Percentiles rank a stretch among this genome's conserved stretches.
Conservation (phyloP, 345 rosid species). For the Raphanus raphanistrum region DNA sequence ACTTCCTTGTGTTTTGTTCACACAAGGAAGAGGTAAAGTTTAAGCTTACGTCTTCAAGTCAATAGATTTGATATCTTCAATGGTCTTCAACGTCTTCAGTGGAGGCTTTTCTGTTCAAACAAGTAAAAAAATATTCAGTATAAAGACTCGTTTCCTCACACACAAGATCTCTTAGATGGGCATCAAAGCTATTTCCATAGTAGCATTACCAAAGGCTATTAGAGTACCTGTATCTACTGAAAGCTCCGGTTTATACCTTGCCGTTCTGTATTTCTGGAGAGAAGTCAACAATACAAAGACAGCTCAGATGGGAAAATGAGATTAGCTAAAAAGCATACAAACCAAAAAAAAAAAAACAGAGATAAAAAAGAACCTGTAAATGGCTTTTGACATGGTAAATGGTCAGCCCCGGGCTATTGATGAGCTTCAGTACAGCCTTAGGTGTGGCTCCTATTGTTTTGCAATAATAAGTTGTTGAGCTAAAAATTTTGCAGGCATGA, state of each 20-base stretch:
- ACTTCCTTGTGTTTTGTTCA: neutral
- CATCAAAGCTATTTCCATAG: neutral
- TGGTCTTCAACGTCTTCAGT: slow-evolving; percentile 52
- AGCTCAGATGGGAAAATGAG: neutral
- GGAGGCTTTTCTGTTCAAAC: slow-evolving; percentile 49
- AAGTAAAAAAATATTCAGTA: slow-evolving; percentile 9
- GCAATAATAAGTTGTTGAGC: slow-evolving; percentile 23
- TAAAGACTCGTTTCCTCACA: neutral
- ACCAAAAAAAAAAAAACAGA: neutral
- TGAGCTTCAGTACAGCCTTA: slow-evolving; percentile 80
- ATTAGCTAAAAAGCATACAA: slow-evolving; percentile 3
- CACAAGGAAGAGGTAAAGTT: neutral
- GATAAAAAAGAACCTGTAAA: slow-evolving; percentile 58
- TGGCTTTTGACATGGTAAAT: slow-evolving; percentile 99
- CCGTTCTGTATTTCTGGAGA: slow-evolving; percentile 91
- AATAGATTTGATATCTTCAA: slow-evolving; percentile 63
- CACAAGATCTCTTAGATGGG: neutral
- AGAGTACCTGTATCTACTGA: slow-evolving; percentile 49
- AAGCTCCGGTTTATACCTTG: slow-evolving; percentile 80
- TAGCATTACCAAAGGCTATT: neutral
- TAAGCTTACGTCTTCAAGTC: slow-evolving; percentile 74
- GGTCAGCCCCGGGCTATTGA: slow-evolving; percentile 76
- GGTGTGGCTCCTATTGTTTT: slow-evolving; percentile 82
- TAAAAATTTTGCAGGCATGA: slow-evolving; percentile 8
- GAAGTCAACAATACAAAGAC: slow-evolving; percentile 21